These are phyloP conservation scores for Phytophthora colocasiae DNA, from an alignment of 352 stramenopile species.

Conservation along the genomic window DNA sequence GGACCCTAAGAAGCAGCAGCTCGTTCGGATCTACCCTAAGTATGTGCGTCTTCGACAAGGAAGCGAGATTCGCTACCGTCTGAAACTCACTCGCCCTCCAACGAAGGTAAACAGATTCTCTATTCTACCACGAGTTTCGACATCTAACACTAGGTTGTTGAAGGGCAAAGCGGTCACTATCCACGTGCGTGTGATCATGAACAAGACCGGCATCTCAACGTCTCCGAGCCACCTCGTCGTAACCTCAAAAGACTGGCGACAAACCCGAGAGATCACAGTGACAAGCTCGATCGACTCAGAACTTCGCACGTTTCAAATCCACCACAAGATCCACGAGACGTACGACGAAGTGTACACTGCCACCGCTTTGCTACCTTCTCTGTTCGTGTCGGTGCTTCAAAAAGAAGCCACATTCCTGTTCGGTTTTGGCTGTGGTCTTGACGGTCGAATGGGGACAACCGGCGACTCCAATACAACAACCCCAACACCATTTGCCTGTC, in stretches of 20 bases:
- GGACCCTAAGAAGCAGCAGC: constrained; percentile 44
- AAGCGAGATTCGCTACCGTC: constrained; percentile 65
- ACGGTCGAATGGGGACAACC: constrained; percentile 63
- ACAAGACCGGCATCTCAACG: constrained; percentile 64
- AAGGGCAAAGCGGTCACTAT: constrained; percentile 67
- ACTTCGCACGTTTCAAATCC: constrained; percentile 71
- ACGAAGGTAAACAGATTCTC: constrained; percentile 39
- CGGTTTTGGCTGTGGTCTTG: constrained; percentile 62
- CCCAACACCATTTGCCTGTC: constrained; percentile 61
- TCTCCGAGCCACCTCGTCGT: constrained; percentile 57
- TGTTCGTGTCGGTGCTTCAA: constrained; percentile 74
- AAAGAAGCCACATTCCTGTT: constrained; percentile 82
- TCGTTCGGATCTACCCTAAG: constrained; percentile 62
- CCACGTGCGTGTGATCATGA: constrained; percentile 68
- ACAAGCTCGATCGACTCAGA: constrained; percentile 55
- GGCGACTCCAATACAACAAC: constrained; percentile 53
- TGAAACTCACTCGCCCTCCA: constrained; percentile 60
- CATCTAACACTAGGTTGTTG: background rate
- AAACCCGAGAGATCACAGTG: constrained; percentile 55
- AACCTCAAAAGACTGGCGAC: constrained; percentile 59
- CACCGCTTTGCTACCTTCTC: constrained; percentile 55
- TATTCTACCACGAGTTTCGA: no score
- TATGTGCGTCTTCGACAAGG: constrained; percentile 72
- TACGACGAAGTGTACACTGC: constrained; percentile 60
- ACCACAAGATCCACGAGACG: constrained; percentile 72